Base-by-base conservation (phyloP, 2,329 filamentous ascomycete species). In the Fusarium sp. region DNA sequence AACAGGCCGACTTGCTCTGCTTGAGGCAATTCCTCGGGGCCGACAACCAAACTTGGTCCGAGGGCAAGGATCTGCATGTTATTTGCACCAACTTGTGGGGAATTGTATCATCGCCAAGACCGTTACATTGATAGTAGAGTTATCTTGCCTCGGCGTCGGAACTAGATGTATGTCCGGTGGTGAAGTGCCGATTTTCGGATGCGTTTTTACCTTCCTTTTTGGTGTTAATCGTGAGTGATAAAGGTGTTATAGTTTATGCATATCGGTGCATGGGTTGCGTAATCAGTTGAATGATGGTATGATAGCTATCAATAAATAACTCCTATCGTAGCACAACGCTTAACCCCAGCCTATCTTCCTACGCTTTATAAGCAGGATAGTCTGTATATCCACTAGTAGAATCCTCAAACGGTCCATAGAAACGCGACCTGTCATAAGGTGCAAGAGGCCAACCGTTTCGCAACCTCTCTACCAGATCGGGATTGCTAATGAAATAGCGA, bases 401-500 rank as follows among this genome's bases (percentile, higher is more conserved):
- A n/a, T 83, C 79, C 49, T 79, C 69, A 49, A 83, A 82, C 5
- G 81, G 82, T 0, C 82, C 82, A 72, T 87, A 87, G 67, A 87
- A 87, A 0, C 82, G 80, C 46, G 77, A 79, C 17, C 85, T 78
- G 49, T 87, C 84, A 65, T 87, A 87, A 10, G 73, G 66, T 1
- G 81, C 79, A 35, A 87, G 75, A 1, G 83, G 80, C 33, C 80
- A 74, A 0, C 82, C 83, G 16, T 83, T 80, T 62, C 81, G 81
- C 61, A 88, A 70, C 58, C 85, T 69, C 46, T 85, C 78, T 5
- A 86, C 81, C 62, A 88, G 71, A 71, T 88, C 86, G 0, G 86
- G 87, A 62, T 86, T 87, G 55, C 84, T 85, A 7, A 85, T 83
- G 62, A 87, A 88, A 49, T 83, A 83, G 2, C 86, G 80, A 0